A percentile compares a stretch with the other conserved stretches of the same genome.
Evolutionary conservation across 116 monocot genomes (phyloP).

Genomic region (Cymodocea nodosa): DNA sequence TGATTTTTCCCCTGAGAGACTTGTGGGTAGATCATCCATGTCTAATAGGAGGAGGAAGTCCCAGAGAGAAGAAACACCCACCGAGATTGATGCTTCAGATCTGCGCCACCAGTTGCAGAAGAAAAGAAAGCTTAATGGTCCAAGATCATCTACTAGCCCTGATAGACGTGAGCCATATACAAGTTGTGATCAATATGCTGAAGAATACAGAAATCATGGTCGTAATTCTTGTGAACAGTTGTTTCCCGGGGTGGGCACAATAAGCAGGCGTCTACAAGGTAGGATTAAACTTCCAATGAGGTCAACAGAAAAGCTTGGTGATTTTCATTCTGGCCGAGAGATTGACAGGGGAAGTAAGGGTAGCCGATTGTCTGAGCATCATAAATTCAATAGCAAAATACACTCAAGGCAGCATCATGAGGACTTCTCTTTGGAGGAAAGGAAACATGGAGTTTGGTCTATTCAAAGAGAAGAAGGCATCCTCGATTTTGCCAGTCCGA

Average conservation of each 20-base stretch:
- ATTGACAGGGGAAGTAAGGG: constrained; percentile 15
- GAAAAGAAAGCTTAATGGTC: constrained; percentile 24
- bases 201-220: constrained; percentile 9
- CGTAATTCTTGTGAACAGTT: constrained; percentile 4
- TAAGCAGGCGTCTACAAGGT: constrained; percentile 43
- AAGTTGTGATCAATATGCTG: constrained; percentile 5
- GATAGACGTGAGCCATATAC: constrained; percentile 8
- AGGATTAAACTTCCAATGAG: constrained; percentile 42
- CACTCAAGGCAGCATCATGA: constrained; percentile 14
- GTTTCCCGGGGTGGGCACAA: constrained; percentile 9
- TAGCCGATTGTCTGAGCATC: constrained; percentile 10
- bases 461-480: constrained; percentile 13
- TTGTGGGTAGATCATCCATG: constrained; percentile 10
- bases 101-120: constrained; percentile 41
- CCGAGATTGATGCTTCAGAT: constrained; percentile 33
- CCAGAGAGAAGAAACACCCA: constrained; percentile 11
- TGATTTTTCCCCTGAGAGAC: constrained; percentile 23
- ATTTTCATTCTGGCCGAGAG: constrained; percentile 17
- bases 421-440: constrained; percentile 10
- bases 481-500: constrained; percentile 44
- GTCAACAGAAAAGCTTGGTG: constrained; percentile 4
- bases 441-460: background rate
- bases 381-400: constrained; percentile 13
- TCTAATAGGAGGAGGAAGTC: constrained; percentile 6
- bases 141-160: constrained; percentile 13